A percentile compares a stretch with the other conserved stretches of the same genome.
Conservation (phyloP, 441 rosid genomes). For the Populus hybrid region DNA sequence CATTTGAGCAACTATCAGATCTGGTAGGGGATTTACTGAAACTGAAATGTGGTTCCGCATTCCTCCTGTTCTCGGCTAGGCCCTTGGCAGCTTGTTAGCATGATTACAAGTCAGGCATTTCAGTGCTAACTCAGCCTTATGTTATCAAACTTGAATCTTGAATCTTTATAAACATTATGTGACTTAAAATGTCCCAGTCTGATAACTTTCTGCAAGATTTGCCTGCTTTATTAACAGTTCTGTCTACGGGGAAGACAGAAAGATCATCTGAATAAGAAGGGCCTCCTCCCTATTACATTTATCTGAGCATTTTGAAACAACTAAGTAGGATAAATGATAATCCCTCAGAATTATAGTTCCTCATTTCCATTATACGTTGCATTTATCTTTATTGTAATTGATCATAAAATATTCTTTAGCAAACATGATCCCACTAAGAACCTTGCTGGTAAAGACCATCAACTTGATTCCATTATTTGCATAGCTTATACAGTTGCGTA, state of each 20-base stretch:
- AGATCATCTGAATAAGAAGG: background rate
- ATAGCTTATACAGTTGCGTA: too few species aligned
- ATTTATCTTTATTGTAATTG: too few species aligned
- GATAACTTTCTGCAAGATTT: background rate
- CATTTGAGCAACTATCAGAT: background rate
- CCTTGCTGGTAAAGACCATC: background rate
- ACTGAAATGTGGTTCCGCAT: background rate
- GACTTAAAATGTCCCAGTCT: background rate
- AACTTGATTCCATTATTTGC: too few species aligned
- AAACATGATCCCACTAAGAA: background rate
- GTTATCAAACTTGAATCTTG: background rate
- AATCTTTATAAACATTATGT: background rate
- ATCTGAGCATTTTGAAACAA: background rate
- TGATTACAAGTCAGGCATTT: background rate
- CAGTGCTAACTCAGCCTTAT: background rate
- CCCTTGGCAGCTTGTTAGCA: background rate
- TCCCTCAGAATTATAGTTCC: background rate
- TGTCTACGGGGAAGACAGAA: background rate
- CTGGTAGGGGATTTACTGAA: background rate
- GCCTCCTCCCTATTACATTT: background rate
- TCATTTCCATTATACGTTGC: too few species aligned
- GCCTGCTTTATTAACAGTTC: background rate
- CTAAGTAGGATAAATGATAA: background rate
- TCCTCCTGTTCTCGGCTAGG: background rate
- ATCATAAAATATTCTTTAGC: too few species aligned